Conservation (phyloP, 176 grass and related monocot species). For the Otatea glauca region DNA sequence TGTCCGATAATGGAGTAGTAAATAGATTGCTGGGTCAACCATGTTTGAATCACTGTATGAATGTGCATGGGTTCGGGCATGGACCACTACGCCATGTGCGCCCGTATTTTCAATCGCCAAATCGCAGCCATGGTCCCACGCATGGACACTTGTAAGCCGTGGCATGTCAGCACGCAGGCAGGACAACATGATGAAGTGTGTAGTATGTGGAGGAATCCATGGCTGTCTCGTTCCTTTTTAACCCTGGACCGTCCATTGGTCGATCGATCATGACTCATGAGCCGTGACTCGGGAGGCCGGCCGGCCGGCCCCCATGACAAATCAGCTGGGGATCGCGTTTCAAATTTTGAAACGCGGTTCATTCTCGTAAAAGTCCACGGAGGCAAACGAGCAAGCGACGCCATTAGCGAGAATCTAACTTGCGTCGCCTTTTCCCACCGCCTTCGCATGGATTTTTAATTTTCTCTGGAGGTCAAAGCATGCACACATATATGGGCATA, state of each 20-base stretch:
- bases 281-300: background rate
- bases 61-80: constrained; percentile 24
- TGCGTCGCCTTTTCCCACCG: background rate
- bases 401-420: constrained; percentile 11
- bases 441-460: background rate
- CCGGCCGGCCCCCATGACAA: background rate
- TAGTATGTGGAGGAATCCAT: background rate
- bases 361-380: constrained; percentile 20
- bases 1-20: background rate
- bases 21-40: constrained; percentile 5
- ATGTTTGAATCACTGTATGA: constrained; percentile 33
- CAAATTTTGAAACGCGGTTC: constrained; percentile 45
- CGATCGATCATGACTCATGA: background rate
- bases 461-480: background rate
- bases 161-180: background rate
- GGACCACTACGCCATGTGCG: constrained; percentile 29
- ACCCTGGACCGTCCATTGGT: background rate
- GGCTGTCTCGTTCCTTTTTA: background rate
- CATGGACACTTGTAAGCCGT: constrained; percentile 7
- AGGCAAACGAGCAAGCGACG: background rate
- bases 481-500: no score
- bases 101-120: constrained; percentile 31
- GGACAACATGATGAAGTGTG: constrained; percentile 5
- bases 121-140: background rate
- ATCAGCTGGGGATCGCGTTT: constrained; percentile 12